Evolutionary conservation across 495 filamentous ascomycete genomes (phyloP).

Genomic region (Hypoxylon perforatum): DNA sequence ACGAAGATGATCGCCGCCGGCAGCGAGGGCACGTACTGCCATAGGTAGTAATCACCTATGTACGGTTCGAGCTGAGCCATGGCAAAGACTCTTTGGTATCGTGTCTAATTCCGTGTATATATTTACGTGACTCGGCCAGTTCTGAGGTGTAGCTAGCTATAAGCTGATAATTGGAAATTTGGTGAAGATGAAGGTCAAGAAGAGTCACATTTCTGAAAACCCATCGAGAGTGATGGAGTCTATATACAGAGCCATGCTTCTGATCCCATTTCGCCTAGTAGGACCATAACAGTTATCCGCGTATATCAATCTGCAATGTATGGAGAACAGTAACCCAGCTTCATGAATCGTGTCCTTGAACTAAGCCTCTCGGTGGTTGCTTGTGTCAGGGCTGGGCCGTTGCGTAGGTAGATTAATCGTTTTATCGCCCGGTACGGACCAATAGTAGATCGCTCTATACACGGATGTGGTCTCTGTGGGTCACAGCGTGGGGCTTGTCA

Average conservation of each 20-base stretch:
- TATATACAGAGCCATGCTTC: too few relatives aligned
- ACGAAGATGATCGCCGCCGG: slow-evolving; percentile 63
- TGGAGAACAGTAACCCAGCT: neutral
- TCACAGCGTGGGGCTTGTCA: too few relatives aligned
- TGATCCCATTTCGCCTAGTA: too few relatives aligned
- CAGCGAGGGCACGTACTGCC: slow-evolving; percentile 63
- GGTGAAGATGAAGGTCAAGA: neutral
- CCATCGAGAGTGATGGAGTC: neutral
- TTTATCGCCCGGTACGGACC: slow-evolving; percentile 1
- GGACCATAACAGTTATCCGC: slow-evolving; percentile 9
- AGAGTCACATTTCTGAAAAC: neutral
- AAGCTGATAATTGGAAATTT: too few relatives aligned
- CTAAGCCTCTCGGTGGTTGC: slow-evolving; percentile 11
- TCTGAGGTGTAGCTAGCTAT: too few relatives aligned
- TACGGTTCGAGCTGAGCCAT: slow-evolving; percentile 43
- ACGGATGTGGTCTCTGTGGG: slow-evolving; percentile 6
- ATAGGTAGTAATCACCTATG: slow-evolving; percentile 51
- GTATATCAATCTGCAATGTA: neutral
- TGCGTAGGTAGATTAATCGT: neutral
- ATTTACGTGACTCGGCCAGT: too few relatives aligned
- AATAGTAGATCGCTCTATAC: slow-evolving; percentile 19
- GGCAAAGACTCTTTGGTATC: too few relatives aligned
- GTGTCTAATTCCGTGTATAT: too few relatives aligned
- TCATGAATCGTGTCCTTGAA: slow-evolving; percentile 1
- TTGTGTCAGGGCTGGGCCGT: too few relatives aligned